Conservation (phyloP, 1,284 basidiomycete species). For the Agroathelia rolfsii region DNA sequence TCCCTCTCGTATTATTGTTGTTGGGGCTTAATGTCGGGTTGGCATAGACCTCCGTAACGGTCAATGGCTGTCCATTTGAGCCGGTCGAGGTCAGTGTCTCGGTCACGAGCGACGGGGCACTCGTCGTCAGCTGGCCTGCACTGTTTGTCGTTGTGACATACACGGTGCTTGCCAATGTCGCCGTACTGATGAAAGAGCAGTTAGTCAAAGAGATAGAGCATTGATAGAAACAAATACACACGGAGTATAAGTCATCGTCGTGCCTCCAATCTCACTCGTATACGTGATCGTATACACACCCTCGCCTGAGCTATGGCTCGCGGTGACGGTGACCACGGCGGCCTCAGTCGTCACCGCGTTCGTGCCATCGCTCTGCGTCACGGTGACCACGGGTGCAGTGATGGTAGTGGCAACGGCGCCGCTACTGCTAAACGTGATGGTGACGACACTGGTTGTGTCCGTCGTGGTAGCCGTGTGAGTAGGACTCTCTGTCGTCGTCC, state of each 20-base stretch:
- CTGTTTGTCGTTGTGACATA: constrained; percentile 50
- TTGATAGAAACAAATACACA: constrained; percentile 4
- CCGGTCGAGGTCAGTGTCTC: constrained; percentile 43
- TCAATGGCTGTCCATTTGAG: constrained; percentile 38
- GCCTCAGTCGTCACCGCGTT: constrained; percentile 7
- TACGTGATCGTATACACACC: not conserved
- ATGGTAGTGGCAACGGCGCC: not conserved
- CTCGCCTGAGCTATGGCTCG: no score
- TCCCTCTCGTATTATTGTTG: constrained; percentile 24
- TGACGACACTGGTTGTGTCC: constrained; percentile 3
- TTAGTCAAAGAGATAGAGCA: constrained; percentile 1
- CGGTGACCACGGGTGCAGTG: constrained; percentile 5
- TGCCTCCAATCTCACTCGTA: no score
- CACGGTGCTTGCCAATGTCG: constrained; percentile 42
- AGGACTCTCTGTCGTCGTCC: constrained; percentile 7
- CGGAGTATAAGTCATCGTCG: constrained; percentile 5
- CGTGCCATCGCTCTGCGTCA: constrained; percentile 5
- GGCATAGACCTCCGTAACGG: constrained; percentile 47
- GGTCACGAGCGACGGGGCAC: constrained; percentile 47
- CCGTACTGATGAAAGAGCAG: constrained; percentile 27
- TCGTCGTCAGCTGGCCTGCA: constrained; percentile 37
- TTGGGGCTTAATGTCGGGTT: constrained; percentile 58
- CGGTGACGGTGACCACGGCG: constrained; percentile 7
- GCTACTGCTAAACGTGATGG: not conserved
- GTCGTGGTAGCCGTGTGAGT: constrained; percentile 7